Evolutionary conservation across 2,329 filamentous ascomycete species (phyloP).

Genomic region (Delphinella strobiligena): DNA sequence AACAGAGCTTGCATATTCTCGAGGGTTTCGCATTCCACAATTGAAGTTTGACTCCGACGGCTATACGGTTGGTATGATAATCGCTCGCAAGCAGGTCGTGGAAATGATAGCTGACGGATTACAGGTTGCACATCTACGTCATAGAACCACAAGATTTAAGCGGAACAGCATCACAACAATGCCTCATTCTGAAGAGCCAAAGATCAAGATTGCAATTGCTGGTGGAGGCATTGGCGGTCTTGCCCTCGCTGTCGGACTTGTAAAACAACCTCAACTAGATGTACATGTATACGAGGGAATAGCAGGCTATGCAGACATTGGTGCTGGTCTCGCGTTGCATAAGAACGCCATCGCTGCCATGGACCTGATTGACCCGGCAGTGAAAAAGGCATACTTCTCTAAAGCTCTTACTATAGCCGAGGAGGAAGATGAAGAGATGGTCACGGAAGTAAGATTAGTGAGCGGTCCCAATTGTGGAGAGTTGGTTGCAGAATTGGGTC

Average conservation of each 20-base stretch:
- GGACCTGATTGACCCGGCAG: constrained; percentile 21
- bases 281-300: constrained; percentile 41
- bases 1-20: no score
- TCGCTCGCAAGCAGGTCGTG: no score
- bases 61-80: no score
- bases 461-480: constrained; percentile 28
- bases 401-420: constrained; percentile 37
- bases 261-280: constrained; percentile 28
- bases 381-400: constrained; percentile 35
- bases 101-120: background rate
- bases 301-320: constrained; percentile 33
- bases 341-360: constrained; percentile 43
- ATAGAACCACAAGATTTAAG: background rate
- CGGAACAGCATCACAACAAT: constrained; percentile 1
- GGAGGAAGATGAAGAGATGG: constrained; percentile 21
- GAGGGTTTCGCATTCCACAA: no score
- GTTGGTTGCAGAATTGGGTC: constrained; percentile 25
- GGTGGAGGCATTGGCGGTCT: constrained; percentile 42
- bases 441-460: constrained; percentile 21
- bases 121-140: background rate
- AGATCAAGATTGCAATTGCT: constrained; percentile 33
- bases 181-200: constrained; percentile 7
- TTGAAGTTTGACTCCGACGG: no score
- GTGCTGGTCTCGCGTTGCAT: constrained; percentile 38
- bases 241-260: constrained; percentile 34